These are phyloP conservation scores for Aureobasidium leucospermi DNA, from an alignment of 2,329 filamentous ascomycete species.

Conservation along the genomic window DNA sequence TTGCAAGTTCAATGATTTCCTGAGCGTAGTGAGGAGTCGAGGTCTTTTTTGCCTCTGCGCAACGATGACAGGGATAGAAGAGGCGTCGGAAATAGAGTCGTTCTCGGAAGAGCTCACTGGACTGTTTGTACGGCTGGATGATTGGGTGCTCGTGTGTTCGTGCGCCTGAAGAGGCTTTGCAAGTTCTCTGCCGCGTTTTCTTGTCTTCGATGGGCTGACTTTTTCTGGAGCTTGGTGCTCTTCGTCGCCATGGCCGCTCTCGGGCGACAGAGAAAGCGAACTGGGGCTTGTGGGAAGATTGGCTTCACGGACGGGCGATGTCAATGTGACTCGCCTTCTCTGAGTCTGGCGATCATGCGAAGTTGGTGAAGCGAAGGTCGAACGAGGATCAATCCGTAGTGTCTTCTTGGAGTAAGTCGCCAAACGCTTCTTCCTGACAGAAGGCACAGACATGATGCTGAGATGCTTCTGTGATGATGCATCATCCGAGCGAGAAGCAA, in stretches of 20 bases:
- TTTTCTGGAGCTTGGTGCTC: background rate
- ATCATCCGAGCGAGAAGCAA: background rate
- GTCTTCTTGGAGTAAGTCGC: background rate
- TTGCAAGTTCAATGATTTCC: background rate
- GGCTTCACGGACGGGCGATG: background rate
- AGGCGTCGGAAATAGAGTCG: background rate
- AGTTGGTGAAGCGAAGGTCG: background rate
- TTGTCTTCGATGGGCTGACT: background rate
- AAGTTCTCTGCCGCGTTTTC: background rate
- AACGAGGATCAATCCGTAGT: background rate
- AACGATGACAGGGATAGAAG: too few relatives aligned
- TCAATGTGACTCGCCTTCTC: background rate
- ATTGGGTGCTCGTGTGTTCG: background rate
- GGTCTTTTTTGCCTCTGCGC: background rate
- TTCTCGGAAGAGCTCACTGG: constrained; percentile 1
- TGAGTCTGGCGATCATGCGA: background rate
- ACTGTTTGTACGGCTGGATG: background rate
- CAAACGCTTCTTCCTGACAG: background rate
- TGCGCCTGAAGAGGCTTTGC: background rate
- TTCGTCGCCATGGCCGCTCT: background rate
- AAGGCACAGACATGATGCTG: background rate
- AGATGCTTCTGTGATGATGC: background rate
- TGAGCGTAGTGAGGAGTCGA: background rate
- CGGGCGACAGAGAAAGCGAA: background rate
- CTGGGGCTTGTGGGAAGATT: background rate